phyloP scores from a whole-genome alignment of 116 monocot species.

The Trichopus zeylanicus region DNA sequence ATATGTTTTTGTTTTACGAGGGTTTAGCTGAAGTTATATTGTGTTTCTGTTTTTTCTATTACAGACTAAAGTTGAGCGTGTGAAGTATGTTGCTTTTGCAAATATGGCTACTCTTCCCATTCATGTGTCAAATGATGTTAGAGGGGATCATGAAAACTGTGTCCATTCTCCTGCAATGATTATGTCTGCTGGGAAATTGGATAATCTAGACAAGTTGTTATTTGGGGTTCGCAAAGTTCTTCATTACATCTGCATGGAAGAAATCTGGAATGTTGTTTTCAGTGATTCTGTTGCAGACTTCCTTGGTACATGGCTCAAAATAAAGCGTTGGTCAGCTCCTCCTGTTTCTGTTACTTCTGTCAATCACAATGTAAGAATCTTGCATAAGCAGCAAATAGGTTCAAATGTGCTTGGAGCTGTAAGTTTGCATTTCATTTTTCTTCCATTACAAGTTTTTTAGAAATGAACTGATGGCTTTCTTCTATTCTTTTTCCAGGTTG shows the following conservation, averaged over 20 bases:
- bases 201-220: constrained; percentile 37
- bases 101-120: constrained; percentile 7
- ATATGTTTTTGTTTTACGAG: constrained; percentile 3
- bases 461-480: background rate
- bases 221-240: constrained; percentile 27
- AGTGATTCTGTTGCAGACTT: constrained; percentile 54
- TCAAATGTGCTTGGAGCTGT: constrained; percentile 3
- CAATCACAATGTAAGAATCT: constrained; percentile 4
- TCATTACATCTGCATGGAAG: constrained; percentile 60
- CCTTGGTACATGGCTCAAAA: constrained; percentile 52
- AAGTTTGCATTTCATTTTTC: constrained; percentile 1
- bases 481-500: background rate
- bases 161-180: constrained; percentile 6
- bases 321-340: constrained; percentile 28
- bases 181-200: constrained; percentile 7
- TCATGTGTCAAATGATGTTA: constrained; percentile 12
- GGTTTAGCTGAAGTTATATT: background rate
- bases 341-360: constrained; percentile 13
- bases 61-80: constrained; percentile 19
- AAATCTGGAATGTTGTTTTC: constrained; percentile 69
- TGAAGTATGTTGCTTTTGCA: constrained; percentile 11
- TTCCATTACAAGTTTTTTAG: too few relatives aligned
- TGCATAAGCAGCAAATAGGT: constrained; percentile 12
- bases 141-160: constrained; percentile 2
- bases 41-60: constrained; percentile 12